Conservation (phyloP, 306 rosid genomes). For the Medicago ruthenica region DNA sequence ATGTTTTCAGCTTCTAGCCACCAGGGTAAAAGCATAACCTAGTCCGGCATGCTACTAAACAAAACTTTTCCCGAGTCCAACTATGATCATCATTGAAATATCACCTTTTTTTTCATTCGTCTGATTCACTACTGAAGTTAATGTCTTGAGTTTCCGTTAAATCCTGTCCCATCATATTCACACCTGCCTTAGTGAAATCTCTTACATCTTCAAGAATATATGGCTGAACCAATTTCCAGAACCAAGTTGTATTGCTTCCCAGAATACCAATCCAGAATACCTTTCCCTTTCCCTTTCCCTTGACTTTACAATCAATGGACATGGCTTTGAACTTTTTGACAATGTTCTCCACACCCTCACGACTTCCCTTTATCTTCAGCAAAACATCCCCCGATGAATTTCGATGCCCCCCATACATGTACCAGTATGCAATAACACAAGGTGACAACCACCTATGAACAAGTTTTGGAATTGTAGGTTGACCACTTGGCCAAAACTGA, state of each 20-base stretch:
- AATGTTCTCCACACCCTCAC: constrained; percentile 76
- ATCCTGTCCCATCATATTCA: constrained; percentile 40
- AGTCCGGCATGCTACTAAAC: constrained; percentile 23
- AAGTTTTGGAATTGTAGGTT: constrained; percentile 72
- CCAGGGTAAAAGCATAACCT: constrained; percentile 19
- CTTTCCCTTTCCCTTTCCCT: constrained; percentile 81
- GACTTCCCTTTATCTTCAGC: constrained; percentile 77
- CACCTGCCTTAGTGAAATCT: constrained; percentile 49
- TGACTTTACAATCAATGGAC: constrained; percentile 81
- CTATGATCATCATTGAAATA: constrained; percentile 8
- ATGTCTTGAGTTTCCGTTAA: constrained; percentile 48
- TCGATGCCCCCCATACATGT: constrained; percentile 83
- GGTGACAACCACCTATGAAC: constrained; percentile 93
- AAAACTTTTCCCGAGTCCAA: constrained; percentile 17
- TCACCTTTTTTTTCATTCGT: constrained; percentile 45
- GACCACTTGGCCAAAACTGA: constrained; percentile 90
- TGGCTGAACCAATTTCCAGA: constrained; percentile 87
- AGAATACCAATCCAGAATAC: constrained; percentile 86
- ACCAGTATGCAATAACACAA: constrained; percentile 93
- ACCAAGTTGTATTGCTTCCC: constrained; percentile 69
- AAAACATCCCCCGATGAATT: constrained; percentile 75
- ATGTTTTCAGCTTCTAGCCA: constrained; percentile 10
- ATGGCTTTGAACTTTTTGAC: constrained; percentile 63
- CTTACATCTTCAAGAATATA: constrained; percentile 63
- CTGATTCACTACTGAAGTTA: constrained; percentile 64